Evolutionary conservation across 1,284 basidiomycete genomes (phyloP).

Genomic region (Ustilago sp.): DNA sequence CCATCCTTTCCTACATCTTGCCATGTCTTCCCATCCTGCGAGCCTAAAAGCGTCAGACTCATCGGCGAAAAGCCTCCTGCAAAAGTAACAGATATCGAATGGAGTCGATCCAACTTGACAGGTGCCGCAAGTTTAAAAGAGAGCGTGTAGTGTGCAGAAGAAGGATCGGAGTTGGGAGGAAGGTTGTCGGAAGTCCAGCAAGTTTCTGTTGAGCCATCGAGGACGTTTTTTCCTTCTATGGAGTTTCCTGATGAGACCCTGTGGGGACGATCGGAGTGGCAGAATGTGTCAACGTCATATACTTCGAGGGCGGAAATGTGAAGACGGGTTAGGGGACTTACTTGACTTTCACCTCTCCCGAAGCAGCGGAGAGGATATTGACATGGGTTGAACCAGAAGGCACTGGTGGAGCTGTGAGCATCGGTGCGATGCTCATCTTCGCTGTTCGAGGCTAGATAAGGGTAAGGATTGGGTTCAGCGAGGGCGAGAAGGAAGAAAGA

Average conservation of each 20-base stretch:
- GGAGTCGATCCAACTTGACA: neutral
- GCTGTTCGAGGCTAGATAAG: neutral
- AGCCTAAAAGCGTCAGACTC: slow-evolving; percentile 15
- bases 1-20: neutral
- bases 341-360: slow-evolving; percentile 35
- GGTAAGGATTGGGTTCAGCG: neutral
- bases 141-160: slow-evolving; percentile 12
- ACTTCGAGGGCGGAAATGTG: neutral
- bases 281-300: neutral
- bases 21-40: slow-evolving; percentile 28
- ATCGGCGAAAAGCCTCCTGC: slow-evolving; percentile 46
- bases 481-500: neutral
- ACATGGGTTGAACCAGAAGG: slow-evolving; percentile 6
- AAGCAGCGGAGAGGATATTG: slow-evolving; percentile 33
- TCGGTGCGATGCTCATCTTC: slow-evolving; percentile 32
- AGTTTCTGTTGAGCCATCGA: slow-evolving; percentile 44
- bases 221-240: slow-evolving; percentile 45
- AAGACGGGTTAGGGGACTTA: slow-evolving; percentile 9
- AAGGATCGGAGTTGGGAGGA: slow-evolving; percentile 31
- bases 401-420: slow-evolving; percentile 14
- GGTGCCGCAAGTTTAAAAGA: slow-evolving; percentile 30
- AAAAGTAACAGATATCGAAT: slow-evolving; percentile 39
- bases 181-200: slow-evolving; percentile 54
- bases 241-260: slow-evolving; percentile 47
- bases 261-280: neutral